phyloP scores from a whole-genome alignment of 2,329 filamentous ascomycete species.

The Hymenoscyphus scutula region DNA sequence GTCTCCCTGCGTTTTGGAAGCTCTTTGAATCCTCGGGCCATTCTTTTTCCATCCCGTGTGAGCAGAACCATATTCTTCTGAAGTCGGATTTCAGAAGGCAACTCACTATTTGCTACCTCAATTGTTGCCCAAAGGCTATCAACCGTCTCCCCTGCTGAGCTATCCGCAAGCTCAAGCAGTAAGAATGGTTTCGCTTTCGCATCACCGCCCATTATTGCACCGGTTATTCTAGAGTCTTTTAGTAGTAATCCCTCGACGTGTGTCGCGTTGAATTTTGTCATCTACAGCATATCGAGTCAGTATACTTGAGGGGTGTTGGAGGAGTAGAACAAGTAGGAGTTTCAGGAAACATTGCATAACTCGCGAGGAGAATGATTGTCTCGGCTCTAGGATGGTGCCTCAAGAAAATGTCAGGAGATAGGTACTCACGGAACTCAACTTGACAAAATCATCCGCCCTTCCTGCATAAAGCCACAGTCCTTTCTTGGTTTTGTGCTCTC shows the following conservation, averaged over 20 bases:
- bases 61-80: conserved; percentile 6
- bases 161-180: neutral
- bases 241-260: conserved; percentile 5
- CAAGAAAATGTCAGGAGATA: too few species aligned
- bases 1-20: neutral
- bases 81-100: neutral
- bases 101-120: neutral
- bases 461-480: conserved; percentile 16
- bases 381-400: neutral
- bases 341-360: too few species aligned
- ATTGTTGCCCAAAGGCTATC: conserved; percentile 1
- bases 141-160: conserved; percentile 1
- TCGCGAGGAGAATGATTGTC: neutral
- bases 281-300: neutral
- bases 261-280: conserved; percentile 2
- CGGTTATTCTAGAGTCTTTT: conserved; percentile 3
- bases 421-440: conserved; percentile 2
- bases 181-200: conserved; percentile 2
- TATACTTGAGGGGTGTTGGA: neutral
- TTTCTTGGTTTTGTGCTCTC: conserved; percentile 13
- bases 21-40: conserved; percentile 2
- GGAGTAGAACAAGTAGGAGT: neutral
- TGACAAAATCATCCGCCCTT: conserved; percentile 15
- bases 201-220: conserved; percentile 8
- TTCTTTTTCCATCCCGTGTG: neutral